Evolutionary conservation across 148 eudicot genomes (phyloP).

Genomic region (Persicaria maculosa): DNA sequence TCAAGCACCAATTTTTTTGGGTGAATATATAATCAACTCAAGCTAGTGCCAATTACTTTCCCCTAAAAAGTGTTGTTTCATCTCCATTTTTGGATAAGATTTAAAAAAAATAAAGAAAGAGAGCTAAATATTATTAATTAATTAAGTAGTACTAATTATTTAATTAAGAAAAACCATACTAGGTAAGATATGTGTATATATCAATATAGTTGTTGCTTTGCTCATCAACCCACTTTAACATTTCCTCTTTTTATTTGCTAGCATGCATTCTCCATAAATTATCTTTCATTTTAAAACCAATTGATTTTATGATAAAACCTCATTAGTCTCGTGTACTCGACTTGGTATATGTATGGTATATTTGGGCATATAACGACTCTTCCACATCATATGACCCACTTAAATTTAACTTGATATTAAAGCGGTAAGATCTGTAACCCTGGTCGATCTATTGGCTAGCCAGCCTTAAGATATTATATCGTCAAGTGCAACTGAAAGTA

Average conservation of each 20-base stretch:
- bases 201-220: background rate
- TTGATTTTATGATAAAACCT: too few species aligned
- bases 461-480: too few species aligned
- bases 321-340: too few species aligned
- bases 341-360: too few species aligned
- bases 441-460: too few species aligned
- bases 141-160: background rate
- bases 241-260: background rate
- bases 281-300: too few species aligned
- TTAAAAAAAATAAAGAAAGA: background rate
- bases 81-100: background rate
- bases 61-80: background rate
- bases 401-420: too few species aligned
- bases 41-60: background rate
- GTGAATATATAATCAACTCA: background rate
- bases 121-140: background rate
- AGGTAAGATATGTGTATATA: background rate
- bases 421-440: too few species aligned
- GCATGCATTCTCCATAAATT: background rate
- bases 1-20: too few species aligned
- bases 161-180: background rate
- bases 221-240: constrained; percentile 2
- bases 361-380: too few species aligned
- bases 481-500: too few species aligned
- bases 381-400: too few species aligned